phyloP scores from a whole-genome alignment of 352 stramenopile species.

The Globisporangium apiculatum region DNA sequence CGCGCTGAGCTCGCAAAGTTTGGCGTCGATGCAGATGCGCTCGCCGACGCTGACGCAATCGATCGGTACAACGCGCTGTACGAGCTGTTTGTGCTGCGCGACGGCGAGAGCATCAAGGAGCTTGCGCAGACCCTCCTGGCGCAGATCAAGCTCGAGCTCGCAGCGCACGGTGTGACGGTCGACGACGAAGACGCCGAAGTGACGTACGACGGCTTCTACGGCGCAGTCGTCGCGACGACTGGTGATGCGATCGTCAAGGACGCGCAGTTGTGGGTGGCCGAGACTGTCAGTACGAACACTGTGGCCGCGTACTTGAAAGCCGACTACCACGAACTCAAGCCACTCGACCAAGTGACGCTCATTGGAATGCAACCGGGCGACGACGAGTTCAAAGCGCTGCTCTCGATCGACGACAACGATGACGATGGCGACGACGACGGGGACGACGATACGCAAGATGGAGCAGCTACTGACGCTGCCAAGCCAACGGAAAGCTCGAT shows the following conservation, averaged over 20 bases:
- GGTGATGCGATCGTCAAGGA: slow-evolving; percentile 58
- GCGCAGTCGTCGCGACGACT: slow-evolving; percentile 35
- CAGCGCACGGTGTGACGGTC: slow-evolving; percentile 44
- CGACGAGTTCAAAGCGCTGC: slow-evolving; percentile 49
- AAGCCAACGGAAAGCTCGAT: slow-evolving; percentile 4
- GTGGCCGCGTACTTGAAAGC: slow-evolving; percentile 49
- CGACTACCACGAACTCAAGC: slow-evolving; percentile 55
- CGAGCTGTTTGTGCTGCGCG: slow-evolving; percentile 57
- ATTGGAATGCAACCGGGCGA: slow-evolving; percentile 39
- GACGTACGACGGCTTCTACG: slow-evolving; percentile 61
- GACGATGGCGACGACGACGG: slow-evolving; percentile 2
- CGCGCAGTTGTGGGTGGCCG: slow-evolving; percentile 60
- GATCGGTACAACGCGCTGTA: slow-evolving; percentile 53
- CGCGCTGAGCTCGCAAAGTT: slow-evolving; percentile 53
- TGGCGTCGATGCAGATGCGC: slow-evolving; percentile 18
- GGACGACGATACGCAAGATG: not conserved
- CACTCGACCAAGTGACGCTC: slow-evolving; percentile 40
- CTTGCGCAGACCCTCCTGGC: slow-evolving; percentile 46
- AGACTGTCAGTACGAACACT: slow-evolving; percentile 27
- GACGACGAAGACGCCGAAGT: slow-evolving; percentile 48
- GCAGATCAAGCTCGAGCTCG: slow-evolving; percentile 65
- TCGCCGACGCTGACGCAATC: slow-evolving; percentile 14
- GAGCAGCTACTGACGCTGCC: not conserved
- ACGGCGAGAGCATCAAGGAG: slow-evolving; percentile 56
- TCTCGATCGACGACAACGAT: slow-evolving; percentile 30